Evolutionary conservation across 768 basidiomycete genomes (phyloP).

Genomic region (Boletus subparvulus): DNA sequence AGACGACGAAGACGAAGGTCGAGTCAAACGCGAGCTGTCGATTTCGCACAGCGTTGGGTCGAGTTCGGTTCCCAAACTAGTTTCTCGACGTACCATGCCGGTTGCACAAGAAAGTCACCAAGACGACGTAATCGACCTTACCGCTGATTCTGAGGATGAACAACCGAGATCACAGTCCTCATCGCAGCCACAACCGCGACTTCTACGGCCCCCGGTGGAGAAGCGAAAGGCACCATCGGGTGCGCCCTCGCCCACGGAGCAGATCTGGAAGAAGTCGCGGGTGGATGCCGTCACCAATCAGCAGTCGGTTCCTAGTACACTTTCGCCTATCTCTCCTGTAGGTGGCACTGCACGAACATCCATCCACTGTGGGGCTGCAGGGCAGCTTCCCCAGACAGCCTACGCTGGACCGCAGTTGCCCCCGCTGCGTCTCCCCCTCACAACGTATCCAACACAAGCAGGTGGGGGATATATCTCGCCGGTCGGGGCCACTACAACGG

Average conservation of each 20-base stretch:
- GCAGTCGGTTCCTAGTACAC: constrained; percentile 11
- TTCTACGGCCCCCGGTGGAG: constrained; percentile 34
- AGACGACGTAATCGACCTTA: constrained; percentile 78
- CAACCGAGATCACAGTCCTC: constrained; percentile 34
- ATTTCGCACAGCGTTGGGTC: constrained; percentile 56
- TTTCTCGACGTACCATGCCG: constrained; percentile 16
- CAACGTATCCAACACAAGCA: constrained; percentile 20
- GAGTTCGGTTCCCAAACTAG: constrained; percentile 30
- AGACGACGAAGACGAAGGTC: constrained; percentile 74
- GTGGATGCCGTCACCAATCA: constrained; percentile 24
- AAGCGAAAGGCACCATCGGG: constrained; percentile 63
- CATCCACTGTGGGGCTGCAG: constrained; percentile 13
- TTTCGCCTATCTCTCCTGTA: constrained; percentile 29
- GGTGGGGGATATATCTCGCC: constrained; percentile 26
- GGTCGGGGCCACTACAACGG: constrained; percentile 6
- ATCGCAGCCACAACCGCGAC: constrained; percentile 32
- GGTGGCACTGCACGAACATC: constrained; percentile 10
- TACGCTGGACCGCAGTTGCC: constrained; percentile 28
- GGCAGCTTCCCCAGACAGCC: constrained; percentile 15
- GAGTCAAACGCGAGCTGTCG: constrained; percentile 75
- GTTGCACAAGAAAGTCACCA: constrained; percentile 32
- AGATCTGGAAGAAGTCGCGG: constrained; percentile 72
- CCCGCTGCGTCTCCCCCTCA: constrained; percentile 26
- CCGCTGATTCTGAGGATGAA: constrained; percentile 78
- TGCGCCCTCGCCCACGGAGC: constrained; percentile 55